A percentile compares a stretch with the other conserved stretches of the same genome.
Evolutionary conservation across 306 rosid species (phyloP).

Genomic region (Senna tora): DNA sequence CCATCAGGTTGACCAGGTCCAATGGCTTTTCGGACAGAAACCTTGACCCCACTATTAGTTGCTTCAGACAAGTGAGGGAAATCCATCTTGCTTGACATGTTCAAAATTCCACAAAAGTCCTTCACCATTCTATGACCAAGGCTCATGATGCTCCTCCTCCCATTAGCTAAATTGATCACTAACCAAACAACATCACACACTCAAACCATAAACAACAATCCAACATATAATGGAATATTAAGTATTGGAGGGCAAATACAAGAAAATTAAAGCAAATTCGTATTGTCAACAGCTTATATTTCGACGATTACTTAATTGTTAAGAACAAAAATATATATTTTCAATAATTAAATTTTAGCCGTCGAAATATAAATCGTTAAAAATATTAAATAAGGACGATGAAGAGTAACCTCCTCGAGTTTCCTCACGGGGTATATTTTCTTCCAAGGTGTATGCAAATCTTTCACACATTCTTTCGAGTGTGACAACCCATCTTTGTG

Average conservation of each 20-base stretch:
- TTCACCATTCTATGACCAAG: constrained; percentile 66
- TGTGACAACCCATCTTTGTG: constrained; percentile 67
- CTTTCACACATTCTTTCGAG: constrained; percentile 77
- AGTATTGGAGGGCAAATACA: background rate
- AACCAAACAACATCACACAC: background rate
- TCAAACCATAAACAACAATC: background rate
- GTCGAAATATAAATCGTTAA: no score
- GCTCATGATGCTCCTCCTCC: constrained; percentile 50
- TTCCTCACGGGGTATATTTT: constrained; percentile 31
- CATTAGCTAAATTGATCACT: constrained; percentile 48
- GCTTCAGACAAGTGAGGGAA: constrained; percentile 51
- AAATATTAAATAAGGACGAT: background rate
- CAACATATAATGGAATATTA: background rate
- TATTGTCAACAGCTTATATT: no score
- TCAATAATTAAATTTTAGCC: no score
- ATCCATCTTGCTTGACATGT: constrained; percentile 51
- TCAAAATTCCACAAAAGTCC: constrained; percentile 48
- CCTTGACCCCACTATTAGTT: constrained; percentile 44
- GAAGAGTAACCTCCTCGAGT: constrained; percentile 44
- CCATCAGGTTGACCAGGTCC: constrained; percentile 54
- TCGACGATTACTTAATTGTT: no score
- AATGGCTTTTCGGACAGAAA: constrained; percentile 43
- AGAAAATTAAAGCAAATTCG: background rate
- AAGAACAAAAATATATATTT: no score
- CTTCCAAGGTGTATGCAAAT: constrained; percentile 29